Percentiles rank a stretch among this genome's conserved stretches.
Evolutionary conservation across 1,284 basidiomycete genomes (phyloP).

Genomic region (Sanghuangporus weigelae): DNA sequence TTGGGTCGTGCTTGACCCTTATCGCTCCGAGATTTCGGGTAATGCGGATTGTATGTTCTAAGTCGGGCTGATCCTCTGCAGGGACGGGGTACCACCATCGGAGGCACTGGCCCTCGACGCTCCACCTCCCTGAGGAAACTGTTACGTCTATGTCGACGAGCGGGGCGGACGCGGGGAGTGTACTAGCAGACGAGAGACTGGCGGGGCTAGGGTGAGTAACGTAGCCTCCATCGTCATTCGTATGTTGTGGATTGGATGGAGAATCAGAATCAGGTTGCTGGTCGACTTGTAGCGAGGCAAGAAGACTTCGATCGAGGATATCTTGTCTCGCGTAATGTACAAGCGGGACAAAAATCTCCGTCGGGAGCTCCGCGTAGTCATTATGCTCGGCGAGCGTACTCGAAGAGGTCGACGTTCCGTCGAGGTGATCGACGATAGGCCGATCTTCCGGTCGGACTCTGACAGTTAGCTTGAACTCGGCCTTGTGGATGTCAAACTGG

Average conservation of each 20-base stretch:
- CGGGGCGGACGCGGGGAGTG: slow-evolving; percentile 20
- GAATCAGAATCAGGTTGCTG: slow-evolving; percentile 19
- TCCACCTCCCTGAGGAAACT: slow-evolving; percentile 65
- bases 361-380: slow-evolving; percentile 43
- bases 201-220: background rate
- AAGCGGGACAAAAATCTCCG: slow-evolving; percentile 84
- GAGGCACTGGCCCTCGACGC: slow-evolving; percentile 65
- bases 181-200: slow-evolving; percentile 22
- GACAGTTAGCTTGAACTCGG: slow-evolving; percentile 63
- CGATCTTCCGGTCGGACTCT: slow-evolving; percentile 52
- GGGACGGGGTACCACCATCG: slow-evolving; percentile 85
- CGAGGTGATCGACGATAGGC: slow-evolving; percentile 20
- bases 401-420: slow-evolving; percentile 3
- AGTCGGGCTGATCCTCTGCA: slow-evolving; percentile 34
- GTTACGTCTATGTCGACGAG: slow-evolving; percentile 43
- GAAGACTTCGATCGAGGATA: slow-evolving; percentile 25
- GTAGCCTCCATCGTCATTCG: background rate
- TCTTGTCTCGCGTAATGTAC: slow-evolving; percentile 75
- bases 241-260: background rate
- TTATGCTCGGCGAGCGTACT: slow-evolving; percentile 18
- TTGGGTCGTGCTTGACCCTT: slow-evolving; percentile 24
- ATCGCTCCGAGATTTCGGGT: slow-evolving; percentile 59
- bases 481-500: slow-evolving; percentile 72
- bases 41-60: slow-evolving; percentile 63
- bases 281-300: slow-evolving; percentile 18